Evolutionary conservation across 768 basidiomycete species (phyloP).

Genomic region (Trametes meyenii): DNA sequence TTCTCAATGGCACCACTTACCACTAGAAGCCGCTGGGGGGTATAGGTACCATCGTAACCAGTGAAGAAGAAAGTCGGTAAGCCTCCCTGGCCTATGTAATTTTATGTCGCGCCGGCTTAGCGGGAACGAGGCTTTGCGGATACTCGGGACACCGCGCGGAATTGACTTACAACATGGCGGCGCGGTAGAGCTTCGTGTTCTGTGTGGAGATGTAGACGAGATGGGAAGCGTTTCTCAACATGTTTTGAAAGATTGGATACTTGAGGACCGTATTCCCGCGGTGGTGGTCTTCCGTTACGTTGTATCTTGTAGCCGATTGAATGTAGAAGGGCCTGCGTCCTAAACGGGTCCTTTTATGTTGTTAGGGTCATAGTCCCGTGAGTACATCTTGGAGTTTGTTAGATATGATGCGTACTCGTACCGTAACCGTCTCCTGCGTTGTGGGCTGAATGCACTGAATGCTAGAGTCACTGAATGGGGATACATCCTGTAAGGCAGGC

Average conservation of each 20-base stretch:
- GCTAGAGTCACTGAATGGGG: too few species aligned
- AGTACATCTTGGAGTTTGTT: not conserved
- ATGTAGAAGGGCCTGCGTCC: not conserved
- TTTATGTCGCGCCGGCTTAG: not conserved
- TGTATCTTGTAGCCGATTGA: conserved; percentile 3
- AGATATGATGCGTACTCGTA: not conserved
- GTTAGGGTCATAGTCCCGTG: not conserved
- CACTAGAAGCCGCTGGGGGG: too few species aligned
- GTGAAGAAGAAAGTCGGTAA: too few species aligned
- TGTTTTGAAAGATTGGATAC: not conserved
- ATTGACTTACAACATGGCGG: not conserved
- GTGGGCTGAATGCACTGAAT: too few species aligned
- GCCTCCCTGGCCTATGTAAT: too few species aligned
- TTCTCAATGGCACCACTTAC: too few species aligned
- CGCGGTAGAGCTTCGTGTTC: not conserved
- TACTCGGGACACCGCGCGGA: not conserved
- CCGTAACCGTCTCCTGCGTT: not conserved
- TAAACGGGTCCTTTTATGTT: not conserved
- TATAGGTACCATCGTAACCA: too few species aligned
- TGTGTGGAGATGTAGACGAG: not conserved
- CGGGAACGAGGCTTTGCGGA: not conserved
- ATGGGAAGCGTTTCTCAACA: not conserved
- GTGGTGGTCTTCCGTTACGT: conserved; percentile 1
- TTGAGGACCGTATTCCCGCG: not conserved
- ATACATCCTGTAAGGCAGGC: too few species aligned